Evolutionary conservation across 2,329 filamentous ascomycete species (phyloP), one percentile per base, ranked within the genome.

Genomic region (Myriosclerotinia scirpicola): DNA sequence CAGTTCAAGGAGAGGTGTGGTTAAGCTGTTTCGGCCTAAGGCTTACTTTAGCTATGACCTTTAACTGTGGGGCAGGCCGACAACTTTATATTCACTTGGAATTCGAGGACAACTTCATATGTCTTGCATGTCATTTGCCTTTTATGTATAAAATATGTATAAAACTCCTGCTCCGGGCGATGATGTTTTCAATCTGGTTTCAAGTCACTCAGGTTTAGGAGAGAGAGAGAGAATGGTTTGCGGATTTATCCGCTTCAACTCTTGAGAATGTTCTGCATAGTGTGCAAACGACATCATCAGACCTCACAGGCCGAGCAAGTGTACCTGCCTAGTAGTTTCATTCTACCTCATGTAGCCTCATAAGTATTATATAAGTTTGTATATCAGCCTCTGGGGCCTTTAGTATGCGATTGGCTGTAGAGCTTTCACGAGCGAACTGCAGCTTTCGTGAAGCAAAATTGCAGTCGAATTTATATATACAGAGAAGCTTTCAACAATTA

Each of bases 1-100:
- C 44, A 60, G 58, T 60, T 60, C 58, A 60, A 61, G 58, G 58
- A 61, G 58, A 61, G 44, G 44, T 61, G 58, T 61, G 58, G 58
- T 38, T 50, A 26, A 61, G 58, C 58, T 61, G 34, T 26, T 38
- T 61, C 26, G 58, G 58, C 58, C 58, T 61, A 34, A 61, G 58
- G 58, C 58, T 50, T n/a, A 26, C 30, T 11, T 11, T 50, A 60
- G 58, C 58, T 38, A 22, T 20, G 3, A 60, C 44, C 44, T 46
- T 9, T 4, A 52, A 22, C 40, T 34, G 42, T 50, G 58, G 44
- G 36, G 30, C 58, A 9, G 30, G 15, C 20, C 26, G 42, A 61
- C 44, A 61, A 61, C 44, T 61, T 52, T 50, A 60, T 20, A 60
- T 50, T 36, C 58, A 38, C 44, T 20, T 38, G 8, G 26, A 26